Percentiles rank a stretch among this genome's conserved stretches.
phyloP scores from a whole-genome alignment of 2,329 filamentous ascomycete genomes.

The Aspergillus proliferans region DNA sequence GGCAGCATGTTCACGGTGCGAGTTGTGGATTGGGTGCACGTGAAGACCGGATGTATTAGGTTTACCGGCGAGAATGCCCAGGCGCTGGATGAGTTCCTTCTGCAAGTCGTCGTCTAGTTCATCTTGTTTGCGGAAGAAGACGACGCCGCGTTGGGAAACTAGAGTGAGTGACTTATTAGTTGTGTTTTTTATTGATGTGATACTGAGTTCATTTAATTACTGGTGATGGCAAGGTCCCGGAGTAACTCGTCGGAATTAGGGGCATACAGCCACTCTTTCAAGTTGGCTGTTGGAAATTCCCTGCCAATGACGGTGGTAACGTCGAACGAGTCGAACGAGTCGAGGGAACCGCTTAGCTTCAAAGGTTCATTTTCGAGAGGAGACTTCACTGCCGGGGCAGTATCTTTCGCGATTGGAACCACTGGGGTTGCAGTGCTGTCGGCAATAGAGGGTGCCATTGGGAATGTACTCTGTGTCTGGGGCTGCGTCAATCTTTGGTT shows the following conservation, averaged over 20 bases:
- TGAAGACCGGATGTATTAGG: constrained; percentile 42
- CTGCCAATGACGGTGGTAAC: constrained; percentile 48
- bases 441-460: background rate
- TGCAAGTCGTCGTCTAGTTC: constrained; percentile 46
- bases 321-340: constrained; percentile 43
- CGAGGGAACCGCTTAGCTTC: constrained; percentile 35
- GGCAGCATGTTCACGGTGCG: constrained; percentile 40
- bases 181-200: background rate
- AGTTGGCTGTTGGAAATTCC: constrained; percentile 40
- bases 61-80: constrained; percentile 44
- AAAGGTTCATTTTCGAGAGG: constrained; percentile 24
- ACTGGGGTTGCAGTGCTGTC: background rate
- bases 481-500: background rate
- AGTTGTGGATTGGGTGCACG: constrained; percentile 45
- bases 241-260: constrained; percentile 31
- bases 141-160: constrained; percentile 50
- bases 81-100: constrained; percentile 47
- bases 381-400: constrained; percentile 4
- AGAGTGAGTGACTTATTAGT: background rate
- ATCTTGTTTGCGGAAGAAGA: constrained; percentile 50
- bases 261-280: constrained; percentile 44
- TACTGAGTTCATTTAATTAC: constrained; percentile 8
- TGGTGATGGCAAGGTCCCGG: constrained; percentile 30
- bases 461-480: background rate
- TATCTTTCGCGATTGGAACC: background rate